phyloP scores from a whole-genome alignment of 805 yeast genomes.

The Candida tammaniensis region DNA sequence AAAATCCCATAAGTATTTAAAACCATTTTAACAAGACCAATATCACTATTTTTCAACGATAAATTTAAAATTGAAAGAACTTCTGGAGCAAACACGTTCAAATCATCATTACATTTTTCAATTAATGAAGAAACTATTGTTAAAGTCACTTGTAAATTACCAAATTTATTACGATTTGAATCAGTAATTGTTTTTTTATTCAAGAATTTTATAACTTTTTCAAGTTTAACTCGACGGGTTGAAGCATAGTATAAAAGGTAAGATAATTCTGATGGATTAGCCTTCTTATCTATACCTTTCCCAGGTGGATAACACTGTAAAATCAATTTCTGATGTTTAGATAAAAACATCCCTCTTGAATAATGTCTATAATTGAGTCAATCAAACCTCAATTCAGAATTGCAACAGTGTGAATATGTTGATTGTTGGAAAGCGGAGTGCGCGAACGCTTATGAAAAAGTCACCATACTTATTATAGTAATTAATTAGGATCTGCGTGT shows the following conservation, averaged over 20 bases:
- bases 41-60: constrained; percentile 56
- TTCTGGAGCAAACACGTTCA: constrained; percentile 75
- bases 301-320: constrained; percentile 94
- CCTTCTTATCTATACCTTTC: constrained; percentile 78
- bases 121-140: constrained; percentile 68
- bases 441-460: no score
- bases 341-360: constrained; percentile 28
- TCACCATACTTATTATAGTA: no score
- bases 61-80: constrained; percentile 57
- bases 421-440: no score
- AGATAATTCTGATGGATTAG: constrained; percentile 88
- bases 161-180: constrained; percentile 58
- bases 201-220: constrained; percentile 75
- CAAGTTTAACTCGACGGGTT: constrained; percentile 82
- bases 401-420: no score
- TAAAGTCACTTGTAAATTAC: constrained; percentile 81
- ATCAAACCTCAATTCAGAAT: no score
- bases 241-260: constrained; percentile 87
- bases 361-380: no score
- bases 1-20: constrained; percentile 45
- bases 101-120: constrained; percentile 73
- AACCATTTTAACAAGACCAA: constrained; percentile 54
- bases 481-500: no score
- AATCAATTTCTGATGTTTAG: constrained; percentile 88
- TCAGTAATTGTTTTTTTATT: constrained; percentile 61